Percentiles rank a stretch among this genome's conserved stretches.
Evolutionary conservation across 192 early-diverging fungal species (phyloP).

Genomic region (Umbelopsis ramanniana): DNA sequence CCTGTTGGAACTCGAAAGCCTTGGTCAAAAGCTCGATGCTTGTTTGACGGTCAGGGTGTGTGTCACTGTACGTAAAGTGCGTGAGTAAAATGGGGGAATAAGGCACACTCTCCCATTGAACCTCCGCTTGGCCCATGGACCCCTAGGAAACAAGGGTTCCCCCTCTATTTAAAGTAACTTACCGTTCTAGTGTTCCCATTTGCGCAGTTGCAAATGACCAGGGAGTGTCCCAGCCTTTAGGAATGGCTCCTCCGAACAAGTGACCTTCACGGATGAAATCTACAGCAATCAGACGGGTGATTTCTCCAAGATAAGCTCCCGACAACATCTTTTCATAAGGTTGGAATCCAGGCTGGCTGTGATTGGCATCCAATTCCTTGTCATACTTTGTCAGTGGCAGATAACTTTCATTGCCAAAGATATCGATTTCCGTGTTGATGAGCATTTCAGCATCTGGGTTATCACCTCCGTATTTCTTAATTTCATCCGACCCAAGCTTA

Average conservation of each 20-base stretch:
- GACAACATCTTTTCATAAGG: slow-evolving; percentile 97
- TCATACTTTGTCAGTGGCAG: slow-evolving; percentile 89
- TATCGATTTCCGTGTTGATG: slow-evolving; percentile 96
- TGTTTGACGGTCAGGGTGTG: slow-evolving; percentile 60
- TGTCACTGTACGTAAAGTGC: slow-evolving; percentile 58
- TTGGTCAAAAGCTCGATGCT: slow-evolving; percentile 64
- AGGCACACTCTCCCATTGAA: too few relatives aligned
- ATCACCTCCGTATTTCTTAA: slow-evolving; percentile 40
- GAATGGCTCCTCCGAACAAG: slow-evolving; percentile 71
- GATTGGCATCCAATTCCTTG: slow-evolving; percentile 77
- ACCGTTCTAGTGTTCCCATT: slow-evolving; percentile 48
- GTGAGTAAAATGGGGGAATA: slow-evolving; percentile 20
- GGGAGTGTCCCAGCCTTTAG: slow-evolving; percentile 55
- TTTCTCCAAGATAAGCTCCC: slow-evolving; percentile 93
- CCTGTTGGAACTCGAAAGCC: slow-evolving; percentile 54
- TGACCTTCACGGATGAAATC: slow-evolving; percentile 81
- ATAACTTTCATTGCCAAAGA: slow-evolving; percentile 74
- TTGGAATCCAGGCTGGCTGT: slow-evolving; percentile 81
- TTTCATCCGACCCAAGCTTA: slow-evolving; percentile 64
- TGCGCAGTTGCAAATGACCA: slow-evolving; percentile 57
- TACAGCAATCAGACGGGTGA: slow-evolving; percentile 76
- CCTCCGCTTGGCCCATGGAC: too few relatives aligned
- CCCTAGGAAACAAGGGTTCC: too few relatives aligned
- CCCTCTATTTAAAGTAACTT: slow-evolving; percentile 27
- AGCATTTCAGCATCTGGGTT: slow-evolving; percentile 76